phyloP scores from a whole-genome alignment of 345 rosid species.

The Corymbia maculata region DNA sequence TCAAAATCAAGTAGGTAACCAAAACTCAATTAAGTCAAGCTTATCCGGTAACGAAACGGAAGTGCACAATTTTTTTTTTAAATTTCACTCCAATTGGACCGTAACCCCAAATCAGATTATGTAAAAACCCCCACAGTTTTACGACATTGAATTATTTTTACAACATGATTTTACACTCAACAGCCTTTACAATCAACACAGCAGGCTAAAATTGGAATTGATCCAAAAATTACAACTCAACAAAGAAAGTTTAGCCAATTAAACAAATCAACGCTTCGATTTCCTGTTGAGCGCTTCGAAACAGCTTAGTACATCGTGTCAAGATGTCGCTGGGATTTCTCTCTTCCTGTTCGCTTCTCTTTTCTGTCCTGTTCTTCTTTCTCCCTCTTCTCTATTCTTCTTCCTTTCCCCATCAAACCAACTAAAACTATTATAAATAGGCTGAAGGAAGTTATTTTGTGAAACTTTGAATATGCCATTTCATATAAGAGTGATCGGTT shows the following conservation, averaged over 20 bases:
- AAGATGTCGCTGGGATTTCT: background rate
- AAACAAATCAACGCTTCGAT: no score
- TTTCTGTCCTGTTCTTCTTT: background rate
- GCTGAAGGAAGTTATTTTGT: background rate
- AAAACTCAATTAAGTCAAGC: no score
- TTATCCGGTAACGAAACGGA: no score
- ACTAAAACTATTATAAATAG: background rate
- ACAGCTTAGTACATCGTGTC: background rate
- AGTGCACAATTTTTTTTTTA: background rate
- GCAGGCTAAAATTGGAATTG: no score
- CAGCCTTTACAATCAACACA: background rate
- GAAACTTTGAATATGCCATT: background rate
- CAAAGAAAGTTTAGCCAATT: background rate
- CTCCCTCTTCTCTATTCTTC: background rate
- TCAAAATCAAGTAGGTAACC: background rate
- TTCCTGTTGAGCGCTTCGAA: background rate
- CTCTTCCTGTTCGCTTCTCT: background rate
- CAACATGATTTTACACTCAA: background rate
- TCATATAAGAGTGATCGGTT: no score
- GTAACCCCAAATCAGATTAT: no score
- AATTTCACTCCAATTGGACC: background rate
- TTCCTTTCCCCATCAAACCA: background rate
- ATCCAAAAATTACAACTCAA: background rate
- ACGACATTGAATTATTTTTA: no score
- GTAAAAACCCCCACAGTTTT: no score